Conservation (phyloP, 768 basidiomycete genomes). For the Pisolithus marmoratus region DNA sequence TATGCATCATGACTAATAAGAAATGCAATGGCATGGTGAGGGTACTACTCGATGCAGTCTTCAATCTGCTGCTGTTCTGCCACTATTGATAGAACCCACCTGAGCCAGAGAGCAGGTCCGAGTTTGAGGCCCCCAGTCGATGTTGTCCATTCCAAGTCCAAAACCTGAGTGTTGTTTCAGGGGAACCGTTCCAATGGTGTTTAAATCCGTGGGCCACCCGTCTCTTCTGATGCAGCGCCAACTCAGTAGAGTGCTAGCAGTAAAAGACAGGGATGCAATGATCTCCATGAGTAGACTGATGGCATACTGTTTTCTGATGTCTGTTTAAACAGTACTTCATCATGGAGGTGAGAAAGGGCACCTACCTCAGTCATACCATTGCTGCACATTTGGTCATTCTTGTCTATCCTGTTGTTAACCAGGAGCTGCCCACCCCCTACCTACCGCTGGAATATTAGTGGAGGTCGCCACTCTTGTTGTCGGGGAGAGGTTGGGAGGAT, state of each 20-base stretch:
- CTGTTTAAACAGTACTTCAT: slow-evolving; percentile 14
- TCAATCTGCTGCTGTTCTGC: too few relatives aligned
- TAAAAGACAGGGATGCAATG: slow-evolving; percentile 28
- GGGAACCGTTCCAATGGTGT: slow-evolving; percentile 3
- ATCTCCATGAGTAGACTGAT: slow-evolving; percentile 29
- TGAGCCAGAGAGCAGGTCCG: too few relatives aligned
- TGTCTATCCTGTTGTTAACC: slow-evolving; percentile 21
- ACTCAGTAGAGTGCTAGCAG: slow-evolving; percentile 27
- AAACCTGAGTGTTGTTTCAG: slow-evolving; percentile 10
- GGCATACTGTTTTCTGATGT: slow-evolving; percentile 17
- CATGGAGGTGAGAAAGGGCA: slow-evolving; percentile 12
- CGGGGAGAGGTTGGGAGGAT: slow-evolving; percentile 30
- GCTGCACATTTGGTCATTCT: slow-evolving; percentile 13
- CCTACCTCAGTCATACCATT: slow-evolving; percentile 31
- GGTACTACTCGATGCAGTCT: too few relatives aligned
- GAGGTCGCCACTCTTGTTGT: slow-evolving; percentile 86
- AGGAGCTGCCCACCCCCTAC: slow-evolving; percentile 79
- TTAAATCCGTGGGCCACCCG: slow-evolving; percentile 21
- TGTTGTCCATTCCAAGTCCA: slow-evolving; percentile 13
- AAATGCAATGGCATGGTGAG: too few relatives aligned
- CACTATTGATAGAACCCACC: too few relatives aligned
- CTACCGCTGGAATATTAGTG: slow-evolving; percentile 49
- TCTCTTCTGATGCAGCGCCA: slow-evolving; percentile 29
- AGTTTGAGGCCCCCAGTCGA: slow-evolving; percentile 15
- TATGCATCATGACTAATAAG: too few relatives aligned